Evolutionary conservation across 2,329 filamentous ascomycete genomes (phyloP).

Genomic region (Trematosphaeria pertusa): DNA sequence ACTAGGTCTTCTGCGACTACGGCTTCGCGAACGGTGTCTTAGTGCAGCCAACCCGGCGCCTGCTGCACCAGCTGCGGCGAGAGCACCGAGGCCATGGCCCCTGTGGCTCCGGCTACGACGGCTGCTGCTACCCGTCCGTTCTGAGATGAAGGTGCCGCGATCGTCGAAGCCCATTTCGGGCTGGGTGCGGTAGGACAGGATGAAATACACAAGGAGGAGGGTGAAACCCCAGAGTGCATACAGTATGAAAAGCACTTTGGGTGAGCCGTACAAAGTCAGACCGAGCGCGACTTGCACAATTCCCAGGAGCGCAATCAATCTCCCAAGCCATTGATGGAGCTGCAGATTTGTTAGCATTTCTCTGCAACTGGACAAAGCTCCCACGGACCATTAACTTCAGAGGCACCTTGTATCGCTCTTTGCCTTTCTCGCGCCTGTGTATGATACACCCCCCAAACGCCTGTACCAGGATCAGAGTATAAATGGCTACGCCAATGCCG

Average conservation of each 20-base stretch:
- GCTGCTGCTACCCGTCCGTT: constrained; percentile 55
- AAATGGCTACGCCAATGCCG: constrained; percentile 81
- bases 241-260: constrained; percentile 82
- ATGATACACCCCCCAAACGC: constrained; percentile 73
- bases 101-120: constrained; percentile 45
- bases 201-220: constrained; percentile 77
- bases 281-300: constrained; percentile 89
- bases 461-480: constrained; percentile 74
- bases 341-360: constrained; percentile 53
- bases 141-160: constrained; percentile 65
- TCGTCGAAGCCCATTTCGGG: constrained; percentile 62
- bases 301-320: constrained; percentile 78
- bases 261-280: constrained; percentile 90
- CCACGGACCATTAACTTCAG: constrained; percentile 63
- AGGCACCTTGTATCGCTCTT: constrained; percentile 61
- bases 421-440: constrained; percentile 60
- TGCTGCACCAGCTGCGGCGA: constrained; percentile 63
- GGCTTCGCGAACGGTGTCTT: constrained; percentile 50
- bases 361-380: background rate
- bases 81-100: constrained; percentile 50
- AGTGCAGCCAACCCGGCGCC: constrained; percentile 66
- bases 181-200: constrained; percentile 75
- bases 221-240: constrained; percentile 80
- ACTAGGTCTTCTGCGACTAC: constrained; percentile 33
- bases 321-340: constrained; percentile 88